phyloP scores from a whole-genome alignment of 2,329 filamentous ascomycete species.

The Colletotrichum sp. region DNA sequence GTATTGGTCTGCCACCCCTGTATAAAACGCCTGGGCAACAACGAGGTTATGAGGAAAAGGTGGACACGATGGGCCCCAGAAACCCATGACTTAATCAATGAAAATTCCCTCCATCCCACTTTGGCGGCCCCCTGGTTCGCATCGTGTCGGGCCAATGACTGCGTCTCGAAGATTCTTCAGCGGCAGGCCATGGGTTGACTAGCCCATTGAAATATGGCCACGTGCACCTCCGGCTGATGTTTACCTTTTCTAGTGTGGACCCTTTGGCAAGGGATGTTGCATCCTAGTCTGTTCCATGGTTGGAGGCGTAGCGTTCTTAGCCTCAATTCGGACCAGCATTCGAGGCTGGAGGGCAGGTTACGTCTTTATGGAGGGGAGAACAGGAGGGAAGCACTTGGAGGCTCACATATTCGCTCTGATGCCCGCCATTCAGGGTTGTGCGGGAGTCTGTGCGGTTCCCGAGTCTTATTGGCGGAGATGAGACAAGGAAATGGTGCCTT shows the following conservation, averaged over 20 bases:
- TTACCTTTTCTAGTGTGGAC: constrained; percentile 17
- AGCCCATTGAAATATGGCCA: constrained; percentile 21
- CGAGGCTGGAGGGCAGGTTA: neutral
- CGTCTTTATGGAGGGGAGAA: neutral
- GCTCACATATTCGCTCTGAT: constrained; percentile 9
- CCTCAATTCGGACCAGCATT: constrained; percentile 11
- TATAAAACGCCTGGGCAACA: constrained; percentile 11
- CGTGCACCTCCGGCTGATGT: constrained; percentile 21
- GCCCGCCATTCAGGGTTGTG: constrained; percentile 21
- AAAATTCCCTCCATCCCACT: constrained; percentile 20
- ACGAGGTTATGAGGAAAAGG: constrained; percentile 18
- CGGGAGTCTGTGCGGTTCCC: constrained; percentile 26
- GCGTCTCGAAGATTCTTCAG: constrained; percentile 19
- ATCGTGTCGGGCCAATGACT: constrained; percentile 10
- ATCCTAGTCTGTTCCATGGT: constrained; percentile 9
- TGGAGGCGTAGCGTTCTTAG: constrained; percentile 14
- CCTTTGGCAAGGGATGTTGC: constrained; percentile 5
- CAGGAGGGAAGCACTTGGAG: constrained; percentile 6
- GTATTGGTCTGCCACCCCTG: constrained; percentile 6
- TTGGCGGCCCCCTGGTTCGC: constrained; percentile 9
- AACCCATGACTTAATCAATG: constrained; percentile 18
- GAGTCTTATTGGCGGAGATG: constrained; percentile 22
- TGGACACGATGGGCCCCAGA: constrained; percentile 15
- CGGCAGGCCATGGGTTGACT: constrained; percentile 16
- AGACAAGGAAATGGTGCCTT: constrained; percentile 15